These are phyloP conservation scores for Porodaedalea pini DNA, from an alignment of 1,284 basidiomycete genomes.

Conservation along the genomic window DNA sequence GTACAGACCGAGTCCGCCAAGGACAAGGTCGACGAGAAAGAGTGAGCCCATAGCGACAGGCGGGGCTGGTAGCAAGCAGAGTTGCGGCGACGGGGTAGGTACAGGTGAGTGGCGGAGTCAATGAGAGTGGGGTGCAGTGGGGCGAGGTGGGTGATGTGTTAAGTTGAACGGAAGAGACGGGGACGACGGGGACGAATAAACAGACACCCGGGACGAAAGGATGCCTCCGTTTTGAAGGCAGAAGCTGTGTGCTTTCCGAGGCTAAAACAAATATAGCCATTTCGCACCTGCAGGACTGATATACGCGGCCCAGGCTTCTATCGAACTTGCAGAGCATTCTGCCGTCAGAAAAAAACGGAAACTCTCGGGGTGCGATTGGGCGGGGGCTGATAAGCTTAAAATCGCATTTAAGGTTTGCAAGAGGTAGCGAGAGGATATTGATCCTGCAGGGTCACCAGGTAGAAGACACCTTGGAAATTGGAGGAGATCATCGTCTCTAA, in stretches of 20 bases:
- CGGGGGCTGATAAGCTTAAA: not conserved
- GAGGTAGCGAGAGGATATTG: not conserved
- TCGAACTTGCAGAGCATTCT: no score
- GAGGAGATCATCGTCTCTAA: no score
- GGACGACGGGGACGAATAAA: not conserved
- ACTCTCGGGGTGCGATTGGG: conserved; percentile 1
- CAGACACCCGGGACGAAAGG: conserved; percentile 69
- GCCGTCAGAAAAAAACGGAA: no score
- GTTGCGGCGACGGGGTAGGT: no score
- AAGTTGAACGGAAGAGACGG: not conserved
- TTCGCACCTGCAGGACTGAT: not conserved
- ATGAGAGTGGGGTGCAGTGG: not conserved
- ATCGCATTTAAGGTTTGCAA: not conserved
- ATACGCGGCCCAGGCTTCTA: not conserved
- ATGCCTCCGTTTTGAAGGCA: conserved; percentile 63
- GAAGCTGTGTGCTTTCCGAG: conserved; percentile 30
- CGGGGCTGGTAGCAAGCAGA: not conserved
- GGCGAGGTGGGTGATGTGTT: no score
- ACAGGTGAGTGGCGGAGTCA: not conserved
- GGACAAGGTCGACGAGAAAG: conserved; percentile 8
- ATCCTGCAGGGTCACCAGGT: not conserved
- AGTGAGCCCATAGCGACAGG: conserved; percentile 7
- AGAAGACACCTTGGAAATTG: no score
- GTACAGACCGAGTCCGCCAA: conserved; percentile 15
- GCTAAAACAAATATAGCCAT: not conserved